Conservation (phyloP, 768 basidiomycete genomes). For the Ephemerocybe angulata region DNA sequence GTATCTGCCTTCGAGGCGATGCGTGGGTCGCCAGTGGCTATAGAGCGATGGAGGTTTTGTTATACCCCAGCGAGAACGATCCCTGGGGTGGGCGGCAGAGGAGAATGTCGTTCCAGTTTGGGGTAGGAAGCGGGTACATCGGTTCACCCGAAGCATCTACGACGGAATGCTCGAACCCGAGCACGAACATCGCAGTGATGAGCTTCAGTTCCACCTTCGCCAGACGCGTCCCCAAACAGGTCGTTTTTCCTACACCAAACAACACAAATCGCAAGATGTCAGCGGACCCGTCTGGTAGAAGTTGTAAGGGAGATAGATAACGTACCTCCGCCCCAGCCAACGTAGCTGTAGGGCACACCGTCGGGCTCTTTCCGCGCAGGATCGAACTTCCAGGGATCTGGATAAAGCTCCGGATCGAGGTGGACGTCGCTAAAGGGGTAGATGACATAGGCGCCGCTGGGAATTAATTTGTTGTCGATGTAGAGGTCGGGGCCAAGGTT, state of each 20-base stretch:
- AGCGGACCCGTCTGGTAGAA: no score
- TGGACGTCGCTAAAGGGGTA: conserved; percentile 82
- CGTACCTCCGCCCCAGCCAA: conserved; percentile 81
- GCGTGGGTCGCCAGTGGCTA: conserved; percentile 18
- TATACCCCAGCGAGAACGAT: conserved; percentile 52
- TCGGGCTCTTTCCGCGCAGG: conserved; percentile 48
- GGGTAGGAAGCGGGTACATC: conserved; percentile 45
- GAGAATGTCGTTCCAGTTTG: conserved; percentile 78
- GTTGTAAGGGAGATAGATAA: no score
- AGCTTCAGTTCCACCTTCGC: conserved; percentile 75
- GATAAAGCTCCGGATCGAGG: conserved; percentile 66
- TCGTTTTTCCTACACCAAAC: conserved; percentile 63
- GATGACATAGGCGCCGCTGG: conserved; percentile 70
- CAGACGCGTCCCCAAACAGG: conserved; percentile 70
- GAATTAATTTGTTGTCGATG: conserved; percentile 66
- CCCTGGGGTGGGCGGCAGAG: conserved; percentile 59
- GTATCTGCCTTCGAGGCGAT: no score
- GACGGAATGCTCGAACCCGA: conserved; percentile 57
- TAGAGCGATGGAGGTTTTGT: conserved; percentile 33
- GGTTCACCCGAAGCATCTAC: conserved; percentile 51
- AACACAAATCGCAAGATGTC: no score
- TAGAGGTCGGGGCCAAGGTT: conserved; percentile 70
- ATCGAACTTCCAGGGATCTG: conserved; percentile 77
- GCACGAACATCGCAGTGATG: conserved; percentile 60
- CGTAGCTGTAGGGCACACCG: conserved; percentile 52